Evolutionary conservation across 805 yeast species (phyloP).

Genomic region (Allodekkera sacchari): DNA sequence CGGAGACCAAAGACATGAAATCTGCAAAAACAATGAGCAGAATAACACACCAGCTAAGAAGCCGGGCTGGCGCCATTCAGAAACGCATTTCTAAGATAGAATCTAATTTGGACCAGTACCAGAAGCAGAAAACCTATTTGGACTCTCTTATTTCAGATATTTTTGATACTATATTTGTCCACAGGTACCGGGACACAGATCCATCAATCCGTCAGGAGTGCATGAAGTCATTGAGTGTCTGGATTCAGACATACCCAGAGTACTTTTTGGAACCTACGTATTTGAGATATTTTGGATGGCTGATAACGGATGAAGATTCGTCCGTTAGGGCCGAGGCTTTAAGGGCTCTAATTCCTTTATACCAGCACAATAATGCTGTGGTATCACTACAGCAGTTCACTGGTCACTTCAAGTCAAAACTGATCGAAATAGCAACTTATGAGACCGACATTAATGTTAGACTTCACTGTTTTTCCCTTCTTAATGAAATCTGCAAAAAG

Average conservation of each 20-base stretch:
- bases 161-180: conserved; percentile 57
- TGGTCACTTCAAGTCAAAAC: conserved; percentile 57
- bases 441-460: conserved; percentile 53
- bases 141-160: conserved; percentile 57
- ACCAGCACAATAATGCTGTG: conserved; percentile 34
- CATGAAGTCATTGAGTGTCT: conserved; percentile 48
- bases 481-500: conserved; percentile 45
- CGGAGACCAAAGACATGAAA: conserved; percentile 17
- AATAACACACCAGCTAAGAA: conserved; percentile 18
- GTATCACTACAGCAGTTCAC: conserved; percentile 72
- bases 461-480: conserved; percentile 38
- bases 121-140: conserved; percentile 42
- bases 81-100: conserved; percentile 40
- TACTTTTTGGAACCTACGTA: conserved; percentile 60
- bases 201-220: conserved; percentile 65
- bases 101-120: conserved; percentile 31
- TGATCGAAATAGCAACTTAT: conserved; percentile 52
- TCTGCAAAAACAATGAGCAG: conserved; percentile 23
- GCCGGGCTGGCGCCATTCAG: conserved; percentile 25
- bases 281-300: conserved; percentile 77
- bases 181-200: conserved; percentile 76
- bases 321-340: conserved; percentile 60
- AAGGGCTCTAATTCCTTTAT: conserved; percentile 42
- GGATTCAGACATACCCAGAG: conserved; percentile 70
- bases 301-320: conserved; percentile 61